Evolutionary conservation across 306 rosid species (phyloP), one percentile per base, ranked within the genome.

Genomic region (Acacia melanoxylon): DNA sequence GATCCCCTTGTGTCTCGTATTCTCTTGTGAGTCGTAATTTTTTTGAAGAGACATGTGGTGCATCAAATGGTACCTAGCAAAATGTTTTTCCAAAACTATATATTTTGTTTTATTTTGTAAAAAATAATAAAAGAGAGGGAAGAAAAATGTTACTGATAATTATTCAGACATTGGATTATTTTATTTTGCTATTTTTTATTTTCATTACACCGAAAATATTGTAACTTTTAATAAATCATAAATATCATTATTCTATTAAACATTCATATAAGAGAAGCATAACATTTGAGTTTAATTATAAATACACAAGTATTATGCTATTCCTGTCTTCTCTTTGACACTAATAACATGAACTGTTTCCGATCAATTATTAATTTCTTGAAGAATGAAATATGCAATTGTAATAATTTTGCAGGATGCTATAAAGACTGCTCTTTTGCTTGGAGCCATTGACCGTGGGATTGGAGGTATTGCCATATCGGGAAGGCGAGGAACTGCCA

Each of bases 401-500:
- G 45, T 24, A 42, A 58, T 80, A 29, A 78, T 70, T 81, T 51
- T 86, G 74, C 84, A 93, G 98, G 99, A 95, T 95, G 93, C 97
- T 48, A 91, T 95, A 29, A 95, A 95, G 86, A 91, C 98, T 72
- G 98, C 99, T 73, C 94, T 95, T 37, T 82, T 95, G 88, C 99
- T 93, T 83, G 99, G 99, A 68, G 96, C 99, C 24, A 87, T 78
- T 74, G 98, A 95, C 86, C 90, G 92, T 68, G 90, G 87, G 73
- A 89, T 95, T 77, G 98, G 99, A 80, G 99, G 99, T 67, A 92
- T 92, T 86, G 99, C 98, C 52, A 93, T 95, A 83, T 91, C 94
- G 13, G 99, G 98, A 84, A 91, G 58, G 88, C 86, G 98, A 68
- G 99, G 98, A 85, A 93, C 99, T 75, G 98, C 97, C 76, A 95